These are phyloP conservation scores for Lentinula detonsa DNA, from an alignment of 768 basidiomycete genomes.

Conservation along the genomic window DNA sequence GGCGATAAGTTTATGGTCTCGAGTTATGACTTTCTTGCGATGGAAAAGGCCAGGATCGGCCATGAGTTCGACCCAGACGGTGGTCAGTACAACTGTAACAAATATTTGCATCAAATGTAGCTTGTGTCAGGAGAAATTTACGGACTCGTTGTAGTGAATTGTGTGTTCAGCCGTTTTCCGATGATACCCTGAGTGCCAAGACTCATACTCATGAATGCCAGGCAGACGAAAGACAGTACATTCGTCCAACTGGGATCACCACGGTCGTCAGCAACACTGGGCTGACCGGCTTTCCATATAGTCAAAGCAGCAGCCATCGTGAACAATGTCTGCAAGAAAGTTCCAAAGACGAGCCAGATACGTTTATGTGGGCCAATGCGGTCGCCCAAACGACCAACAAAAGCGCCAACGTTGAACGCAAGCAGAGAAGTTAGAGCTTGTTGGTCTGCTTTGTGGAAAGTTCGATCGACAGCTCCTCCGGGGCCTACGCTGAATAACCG, in stretches of 20 bases:
- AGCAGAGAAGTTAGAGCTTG: conserved; percentile 79
- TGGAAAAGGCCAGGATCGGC: conserved; percentile 74
- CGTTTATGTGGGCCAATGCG: conserved; percentile 67
- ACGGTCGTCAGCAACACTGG: conserved; percentile 45
- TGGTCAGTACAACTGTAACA: conserved; percentile 68
- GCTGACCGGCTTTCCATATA: conserved; percentile 64
- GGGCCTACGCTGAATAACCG: conserved; percentile 60
- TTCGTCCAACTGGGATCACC: conserved; percentile 70
- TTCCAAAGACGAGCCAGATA: conserved; percentile 67
- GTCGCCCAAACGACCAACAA: conserved; percentile 81
- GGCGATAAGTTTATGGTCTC: conserved; percentile 70
- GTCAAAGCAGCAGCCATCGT: conserved; percentile 68
- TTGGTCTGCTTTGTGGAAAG: conserved; percentile 77
- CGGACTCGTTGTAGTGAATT: conserved; percentile 73
- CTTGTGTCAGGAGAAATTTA: conserved; percentile 10
- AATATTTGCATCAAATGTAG: background rate
- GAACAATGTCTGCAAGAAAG: conserved; percentile 68
- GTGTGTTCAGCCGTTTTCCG: conserved; percentile 74
- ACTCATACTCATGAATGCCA: conserved; percentile 78
- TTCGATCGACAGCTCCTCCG: conserved; percentile 37
- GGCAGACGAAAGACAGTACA: conserved; percentile 54
- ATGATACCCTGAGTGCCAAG: conserved; percentile 85
- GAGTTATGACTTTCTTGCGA: conserved; percentile 43
- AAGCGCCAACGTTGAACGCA: conserved; percentile 73
- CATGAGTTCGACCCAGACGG: conserved; percentile 85